Conservation (phyloP, 2,329 filamentous ascomycete genomes). For the Trichophyton simii region DNA sequence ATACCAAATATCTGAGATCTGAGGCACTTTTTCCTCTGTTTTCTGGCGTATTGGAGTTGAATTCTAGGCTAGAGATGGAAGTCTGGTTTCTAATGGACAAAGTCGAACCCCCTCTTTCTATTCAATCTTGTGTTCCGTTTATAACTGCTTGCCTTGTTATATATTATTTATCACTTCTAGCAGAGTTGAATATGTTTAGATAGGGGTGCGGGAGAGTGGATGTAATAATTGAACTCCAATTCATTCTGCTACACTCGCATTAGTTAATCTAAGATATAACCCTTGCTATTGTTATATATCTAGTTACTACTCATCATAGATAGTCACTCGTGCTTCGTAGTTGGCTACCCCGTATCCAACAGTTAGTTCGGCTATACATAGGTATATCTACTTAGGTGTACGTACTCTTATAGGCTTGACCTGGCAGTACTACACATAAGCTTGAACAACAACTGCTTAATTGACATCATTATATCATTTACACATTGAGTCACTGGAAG, state of each 20-base stretch:
- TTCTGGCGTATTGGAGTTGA: background rate
- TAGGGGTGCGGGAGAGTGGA: background rate
- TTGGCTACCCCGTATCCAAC: too few relatives aligned
- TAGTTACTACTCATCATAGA: too few relatives aligned
- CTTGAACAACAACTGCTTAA: too few relatives aligned
- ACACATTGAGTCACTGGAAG: too few relatives aligned
- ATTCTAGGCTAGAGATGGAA: background rate
- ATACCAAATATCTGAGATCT: background rate
- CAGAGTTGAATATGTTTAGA: background rate
- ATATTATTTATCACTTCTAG: background rate
- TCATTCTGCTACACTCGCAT: background rate
- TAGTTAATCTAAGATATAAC: too few relatives aligned
- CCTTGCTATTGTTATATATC: too few relatives aligned
- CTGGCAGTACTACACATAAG: too few relatives aligned
- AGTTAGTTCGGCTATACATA: too few relatives aligned
- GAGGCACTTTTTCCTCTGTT: background rate
- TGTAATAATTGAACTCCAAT: background rate
- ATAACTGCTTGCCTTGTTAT: background rate
- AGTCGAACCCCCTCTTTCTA: background rate
- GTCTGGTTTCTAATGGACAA: background rate
- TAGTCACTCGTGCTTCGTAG: too few relatives aligned
- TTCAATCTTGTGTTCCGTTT: background rate
- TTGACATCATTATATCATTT: too few relatives aligned
- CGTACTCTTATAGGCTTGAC: too few relatives aligned
- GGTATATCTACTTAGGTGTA: too few relatives aligned